phyloP scores from a whole-genome alignment of 1,284 basidiomycete genomes.

The Sanghuangporus baumii region DNA sequence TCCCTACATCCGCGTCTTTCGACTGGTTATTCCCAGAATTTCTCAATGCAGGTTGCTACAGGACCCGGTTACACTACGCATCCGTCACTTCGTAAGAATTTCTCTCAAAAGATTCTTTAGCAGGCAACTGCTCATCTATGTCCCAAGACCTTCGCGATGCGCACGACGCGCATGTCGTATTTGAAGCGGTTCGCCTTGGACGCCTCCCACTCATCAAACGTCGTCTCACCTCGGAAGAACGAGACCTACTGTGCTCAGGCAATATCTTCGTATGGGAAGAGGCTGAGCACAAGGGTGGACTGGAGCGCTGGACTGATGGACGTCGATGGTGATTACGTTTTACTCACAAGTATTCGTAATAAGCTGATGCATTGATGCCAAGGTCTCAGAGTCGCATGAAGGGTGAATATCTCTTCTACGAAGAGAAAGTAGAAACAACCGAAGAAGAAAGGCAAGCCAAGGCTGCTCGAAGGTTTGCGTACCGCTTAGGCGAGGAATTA shows the following conservation, averaged over 20 bases:
- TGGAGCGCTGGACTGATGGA: conserved; percentile 74
- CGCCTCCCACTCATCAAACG: conserved; percentile 65
- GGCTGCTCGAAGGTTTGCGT: conserved; percentile 55
- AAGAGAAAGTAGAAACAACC: conserved; percentile 72
- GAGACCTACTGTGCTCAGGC: conserved; percentile 61
- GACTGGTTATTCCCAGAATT: background rate
- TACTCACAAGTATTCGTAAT: background rate
- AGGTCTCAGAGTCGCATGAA: conserved; percentile 80
- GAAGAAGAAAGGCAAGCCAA: conserved; percentile 70
- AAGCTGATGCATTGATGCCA: conserved; percentile 2
- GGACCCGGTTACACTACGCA: conserved; percentile 34
- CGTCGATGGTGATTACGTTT: conserved; percentile 52
- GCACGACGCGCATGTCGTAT: conserved; percentile 50
- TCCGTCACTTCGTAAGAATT: conserved; percentile 48
- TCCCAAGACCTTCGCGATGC: conserved; percentile 61
- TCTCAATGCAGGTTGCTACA: conserved; percentile 1
- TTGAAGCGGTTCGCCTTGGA: conserved; percentile 69
- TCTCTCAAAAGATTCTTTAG: background rate
- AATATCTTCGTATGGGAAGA: conserved; percentile 82
- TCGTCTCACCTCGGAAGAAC: conserved; percentile 58
- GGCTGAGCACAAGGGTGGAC: conserved; percentile 69
- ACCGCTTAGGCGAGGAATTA: conserved; percentile 8
- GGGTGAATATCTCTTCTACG: conserved; percentile 75
- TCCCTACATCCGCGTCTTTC: background rate
- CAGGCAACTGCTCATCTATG: conserved; percentile 17